A percentile compares a stretch with the other conserved stretches of the same genome.
Evolutionary conservation across 177 flowering plant genomes (phyloP).

Genomic region (Telopea speciosissima): DNA sequence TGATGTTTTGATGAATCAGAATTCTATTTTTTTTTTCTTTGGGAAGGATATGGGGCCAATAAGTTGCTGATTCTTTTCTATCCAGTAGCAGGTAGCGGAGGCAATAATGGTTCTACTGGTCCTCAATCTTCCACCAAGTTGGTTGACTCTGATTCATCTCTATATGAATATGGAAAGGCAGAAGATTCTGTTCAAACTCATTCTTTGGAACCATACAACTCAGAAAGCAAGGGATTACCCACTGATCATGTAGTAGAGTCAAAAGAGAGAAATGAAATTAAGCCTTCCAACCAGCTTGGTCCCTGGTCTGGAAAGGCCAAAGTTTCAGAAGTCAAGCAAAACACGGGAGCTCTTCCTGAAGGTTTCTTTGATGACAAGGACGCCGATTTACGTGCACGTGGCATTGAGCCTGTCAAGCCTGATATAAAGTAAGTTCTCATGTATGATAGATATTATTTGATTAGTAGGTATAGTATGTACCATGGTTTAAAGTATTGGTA

Average conservation of each 20-base stretch:
- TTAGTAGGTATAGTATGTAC: not conserved
- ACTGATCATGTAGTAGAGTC: conserved; percentile 8
- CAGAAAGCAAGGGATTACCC: conserved; percentile 14
- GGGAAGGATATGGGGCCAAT: not conserved
- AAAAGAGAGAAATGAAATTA: conserved; percentile 15
- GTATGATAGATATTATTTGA: not conserved
- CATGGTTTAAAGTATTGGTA: no score
- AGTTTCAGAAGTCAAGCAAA: conserved; percentile 44
- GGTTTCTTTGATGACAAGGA: conserved; percentile 97
- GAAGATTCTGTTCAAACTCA: conserved; percentile 21
- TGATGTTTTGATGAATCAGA: not conserved
- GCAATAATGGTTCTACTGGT: conserved; percentile 6
- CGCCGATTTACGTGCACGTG: conserved; percentile 92
- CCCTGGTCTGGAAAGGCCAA: conserved; percentile 11
- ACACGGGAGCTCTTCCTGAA: conserved; percentile 69
- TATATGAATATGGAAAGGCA: not conserved
- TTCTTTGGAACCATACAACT: conserved; percentile 1
- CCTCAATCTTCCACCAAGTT: conserved; percentile 9
- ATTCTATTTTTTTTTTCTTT: not conserved
- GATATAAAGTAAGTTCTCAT: conserved; percentile 69
- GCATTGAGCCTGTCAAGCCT: conserved; percentile 72
- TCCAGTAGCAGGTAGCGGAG: conserved; percentile 9
- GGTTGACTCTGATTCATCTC: conserved; percentile 13
- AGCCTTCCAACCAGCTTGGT: conserved; percentile 15
- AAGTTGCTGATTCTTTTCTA: not conserved